Conservation (phyloP, 202 grass and related monocot genomes). For the Eragrostis tef region DNA sequence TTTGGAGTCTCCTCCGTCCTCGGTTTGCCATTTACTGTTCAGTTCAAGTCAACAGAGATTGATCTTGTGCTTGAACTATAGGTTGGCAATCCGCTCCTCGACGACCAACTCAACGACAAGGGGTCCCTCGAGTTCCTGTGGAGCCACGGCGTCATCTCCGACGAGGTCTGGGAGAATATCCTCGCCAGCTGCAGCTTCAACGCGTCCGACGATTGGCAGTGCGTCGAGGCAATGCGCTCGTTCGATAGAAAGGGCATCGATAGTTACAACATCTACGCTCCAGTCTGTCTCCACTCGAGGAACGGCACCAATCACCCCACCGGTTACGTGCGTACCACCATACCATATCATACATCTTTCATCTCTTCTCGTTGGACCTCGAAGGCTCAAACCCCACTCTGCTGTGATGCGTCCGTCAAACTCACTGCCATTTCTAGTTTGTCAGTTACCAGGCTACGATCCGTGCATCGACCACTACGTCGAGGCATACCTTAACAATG, state of each 20-base stretch:
- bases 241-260: too few species aligned
- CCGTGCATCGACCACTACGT: constrained; percentile 54
- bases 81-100: constrained; percentile 62
- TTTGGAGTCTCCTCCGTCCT: too few species aligned
- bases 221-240: too few species aligned
- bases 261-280: constrained; percentile 61
- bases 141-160: constrained; percentile 65
- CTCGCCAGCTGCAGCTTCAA: constrained; percentile 51
- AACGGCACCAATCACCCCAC: constrained; percentile 13
- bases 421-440: background rate
- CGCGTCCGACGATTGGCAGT: constrained; percentile 31
- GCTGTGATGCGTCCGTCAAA: background rate
- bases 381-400: background rate
- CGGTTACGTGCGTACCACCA: constrained; percentile 33
- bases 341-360: background rate
- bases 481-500: constrained; percentile 48
- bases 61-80: too few species aligned
- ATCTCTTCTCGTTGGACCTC: too few species aligned
- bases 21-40: too few species aligned
- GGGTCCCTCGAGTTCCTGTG: constrained; percentile 46
- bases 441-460: constrained; percentile 56
- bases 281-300: constrained; percentile 37
- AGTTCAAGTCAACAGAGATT: too few species aligned
- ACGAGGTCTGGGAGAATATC: constrained; percentile 51
- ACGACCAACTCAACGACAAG: constrained; percentile 14